Conservation (phyloP, 208 protist species). For the Trypanosoma brucei region DNA sequence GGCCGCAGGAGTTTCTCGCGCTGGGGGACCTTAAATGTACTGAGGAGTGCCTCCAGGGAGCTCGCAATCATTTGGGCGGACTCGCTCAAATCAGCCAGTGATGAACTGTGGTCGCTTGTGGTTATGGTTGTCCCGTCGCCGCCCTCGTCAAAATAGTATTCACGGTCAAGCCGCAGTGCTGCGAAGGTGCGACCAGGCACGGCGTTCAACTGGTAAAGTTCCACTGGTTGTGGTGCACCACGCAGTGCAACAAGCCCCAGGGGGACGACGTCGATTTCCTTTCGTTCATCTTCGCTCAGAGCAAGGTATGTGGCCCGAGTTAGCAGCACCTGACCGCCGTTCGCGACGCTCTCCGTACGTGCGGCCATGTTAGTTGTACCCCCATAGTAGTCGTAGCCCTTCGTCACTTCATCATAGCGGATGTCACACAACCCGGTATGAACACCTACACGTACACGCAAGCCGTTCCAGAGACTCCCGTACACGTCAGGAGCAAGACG, state of each 20-base stretch:
- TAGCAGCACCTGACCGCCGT: conserved; percentile 7
- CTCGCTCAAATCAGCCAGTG: neutral
- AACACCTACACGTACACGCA: neutral
- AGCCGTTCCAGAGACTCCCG: conserved; percentile 21
- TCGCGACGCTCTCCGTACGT: conserved; percentile 8
- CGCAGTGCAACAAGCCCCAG: conserved; percentile 1
- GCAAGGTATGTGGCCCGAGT: conserved; percentile 1
- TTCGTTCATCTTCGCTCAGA: neutral
- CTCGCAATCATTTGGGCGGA: neutral
- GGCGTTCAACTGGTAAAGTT: conserved; percentile 1
- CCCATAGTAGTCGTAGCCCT: conserved; percentile 8
- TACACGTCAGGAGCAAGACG: conserved; percentile 29
- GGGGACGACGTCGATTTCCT: neutral
- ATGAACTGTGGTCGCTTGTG: neutral
- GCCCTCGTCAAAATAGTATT: neutral
- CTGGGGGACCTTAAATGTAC: neutral
- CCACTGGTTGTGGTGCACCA: neutral
- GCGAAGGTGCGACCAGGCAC: neutral
- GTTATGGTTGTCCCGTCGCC: neutral
- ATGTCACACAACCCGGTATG: conserved; percentile 8
- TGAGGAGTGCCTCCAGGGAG: conserved; percentile 1
- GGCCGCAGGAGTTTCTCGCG: neutral
- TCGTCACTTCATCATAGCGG: conserved; percentile 7
- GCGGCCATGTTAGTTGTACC: conserved; percentile 1
- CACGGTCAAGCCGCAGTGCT: conserved; percentile 2